Evolutionary conservation across 139 green algal genomes (phyloP), one percentile per base, ranked within the genome.

Genomic region (Medakamo hakoo): DNA sequence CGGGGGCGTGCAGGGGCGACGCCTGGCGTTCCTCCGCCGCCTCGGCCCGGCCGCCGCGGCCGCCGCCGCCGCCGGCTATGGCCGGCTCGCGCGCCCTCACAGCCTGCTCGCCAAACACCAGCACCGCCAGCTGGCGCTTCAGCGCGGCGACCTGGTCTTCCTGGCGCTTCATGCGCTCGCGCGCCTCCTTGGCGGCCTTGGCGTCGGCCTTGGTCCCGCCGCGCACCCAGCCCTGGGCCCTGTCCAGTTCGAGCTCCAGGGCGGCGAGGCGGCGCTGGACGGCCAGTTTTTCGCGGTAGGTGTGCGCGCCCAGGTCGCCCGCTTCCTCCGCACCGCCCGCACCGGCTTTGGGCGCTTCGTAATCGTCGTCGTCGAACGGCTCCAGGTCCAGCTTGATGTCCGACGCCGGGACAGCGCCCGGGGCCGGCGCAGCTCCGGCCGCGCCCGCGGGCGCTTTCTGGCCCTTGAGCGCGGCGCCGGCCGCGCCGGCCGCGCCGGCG

Each of bases 181-280:
- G 9, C 9, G 40, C 40, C 9, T 52, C 40, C 9, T 9, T 52
- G 9, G 16, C 40, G 9, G 40, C 40, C 40, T 52, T 52, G 40
- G 40, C 61, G 18, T 66, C 40, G 1, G 40, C 9, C 48, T 66
- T 66, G 61, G 61, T 49, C 1, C 61, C 61, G 9, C 61, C 61
- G n/a, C 61, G 40, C 21, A 66, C 25, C 61, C 61, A 66, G 40
- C 61, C 61, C 48, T 66, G 61, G n/a, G 58, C 19, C n/a, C 48
- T 30, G 61, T 66, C 61, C 32, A 66, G n/a, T 4, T 58, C 61
- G 2, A 66, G 61, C 40, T 66, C 61, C 32, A 66, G 61, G 32
- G 58, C 48, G 18, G 61, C 61, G 32, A 66, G 61, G 24, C 26
- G 24, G 4, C 32, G 14, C 23, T 23, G 30, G 24, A 66, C 24